Conservation (phyloP, 108 stramenopile species). For the Fragilariopsis cylindrus region DNA sequence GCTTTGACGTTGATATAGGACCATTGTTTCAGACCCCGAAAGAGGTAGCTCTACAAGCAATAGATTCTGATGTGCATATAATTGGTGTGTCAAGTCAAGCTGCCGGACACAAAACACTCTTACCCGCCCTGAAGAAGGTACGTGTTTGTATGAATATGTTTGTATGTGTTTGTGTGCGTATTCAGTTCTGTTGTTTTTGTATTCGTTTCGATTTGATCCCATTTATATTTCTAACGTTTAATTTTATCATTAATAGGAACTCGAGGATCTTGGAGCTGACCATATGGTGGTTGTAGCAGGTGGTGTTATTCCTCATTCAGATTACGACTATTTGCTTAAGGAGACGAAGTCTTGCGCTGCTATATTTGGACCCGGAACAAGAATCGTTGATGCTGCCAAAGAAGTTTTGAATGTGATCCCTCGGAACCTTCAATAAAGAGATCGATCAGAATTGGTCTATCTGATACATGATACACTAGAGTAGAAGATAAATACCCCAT, state of each 20-base stretch:
- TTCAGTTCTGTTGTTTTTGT: too few relatives aligned
- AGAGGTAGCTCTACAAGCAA: slow-evolving; percentile 93
- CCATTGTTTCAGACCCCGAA: slow-evolving; percentile 96
- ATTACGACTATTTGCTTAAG: slow-evolving; percentile 88
- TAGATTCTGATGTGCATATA: slow-evolving; percentile 97
- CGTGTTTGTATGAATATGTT: background rate
- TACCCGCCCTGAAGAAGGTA: slow-evolving; percentile 82
- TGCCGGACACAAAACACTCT: slow-evolving; percentile 95
- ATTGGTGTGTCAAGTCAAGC: slow-evolving; percentile 97
- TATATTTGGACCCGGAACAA: slow-evolving; percentile 97
- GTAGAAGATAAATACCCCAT: background rate
- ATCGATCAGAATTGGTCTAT: background rate
- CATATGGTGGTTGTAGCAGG: slow-evolving; percentile 93
- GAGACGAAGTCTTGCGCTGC: slow-evolving; percentile 81
- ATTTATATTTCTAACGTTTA: too few relatives aligned
- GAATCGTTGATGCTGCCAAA: slow-evolving; percentile 87
- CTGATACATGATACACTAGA: background rate
- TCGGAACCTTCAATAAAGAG: background rate
- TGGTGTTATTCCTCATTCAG: slow-evolving; percentile 95
- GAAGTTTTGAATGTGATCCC: slow-evolving; percentile 76
- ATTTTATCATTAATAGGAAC: slow-evolving; percentile 33
- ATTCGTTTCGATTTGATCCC: too few relatives aligned
- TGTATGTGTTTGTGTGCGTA: too few relatives aligned
- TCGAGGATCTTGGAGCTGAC: slow-evolving; percentile 78
- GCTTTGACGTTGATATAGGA: slow-evolving; percentile 97